Conservation (phyloP, 1,284 basidiomycete species). For the Thecaphora thlaspeos region DNA sequence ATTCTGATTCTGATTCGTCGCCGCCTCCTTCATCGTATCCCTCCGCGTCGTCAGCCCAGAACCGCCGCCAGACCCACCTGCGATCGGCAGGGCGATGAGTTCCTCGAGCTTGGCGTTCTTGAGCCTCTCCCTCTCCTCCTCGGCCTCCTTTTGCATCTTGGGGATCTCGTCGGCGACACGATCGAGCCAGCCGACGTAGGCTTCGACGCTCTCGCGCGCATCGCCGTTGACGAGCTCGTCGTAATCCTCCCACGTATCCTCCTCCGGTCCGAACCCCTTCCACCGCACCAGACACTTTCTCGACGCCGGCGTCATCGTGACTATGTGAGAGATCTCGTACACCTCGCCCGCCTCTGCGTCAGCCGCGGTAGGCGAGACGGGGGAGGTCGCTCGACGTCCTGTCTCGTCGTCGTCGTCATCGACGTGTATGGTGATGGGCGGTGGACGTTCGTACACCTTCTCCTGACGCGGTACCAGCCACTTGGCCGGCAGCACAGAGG, state of each 20-base stretch:
- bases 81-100: too few relatives aligned
- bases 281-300: conserved; percentile 65
- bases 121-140: conserved; percentile 7
- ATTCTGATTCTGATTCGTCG: too few relatives aligned
- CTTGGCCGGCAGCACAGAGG: conserved; percentile 34
- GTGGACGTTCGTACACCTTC: conserved; percentile 15
- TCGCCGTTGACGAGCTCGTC: conserved; percentile 62
- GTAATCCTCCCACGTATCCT: conserved; percentile 69
- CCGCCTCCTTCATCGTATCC: too few relatives aligned
- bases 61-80: too few relatives aligned
- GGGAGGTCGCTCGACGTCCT: too few relatives aligned
- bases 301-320: conserved; percentile 15
- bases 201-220: conserved; percentile 58
- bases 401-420: too few relatives aligned
- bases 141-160: conserved; percentile 12
- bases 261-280: conserved; percentile 65
- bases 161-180: too few relatives aligned
- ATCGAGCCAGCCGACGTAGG: conserved; percentile 20
- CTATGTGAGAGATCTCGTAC: conserved; percentile 32
- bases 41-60: too few relatives aligned
- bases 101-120: background rate
- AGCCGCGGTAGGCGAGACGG: too few relatives aligned
- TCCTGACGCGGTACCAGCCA: conserved; percentile 20
- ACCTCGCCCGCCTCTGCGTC: too few relatives aligned
- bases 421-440: conserved; percentile 14